A percentile compares a stretch with the other conserved stretches of the same genome.
These are phyloP conservation scores for Lipomyces lipofer DNA, from an alignment of 805 yeast genomes.

Conservation along the genomic window DNA sequence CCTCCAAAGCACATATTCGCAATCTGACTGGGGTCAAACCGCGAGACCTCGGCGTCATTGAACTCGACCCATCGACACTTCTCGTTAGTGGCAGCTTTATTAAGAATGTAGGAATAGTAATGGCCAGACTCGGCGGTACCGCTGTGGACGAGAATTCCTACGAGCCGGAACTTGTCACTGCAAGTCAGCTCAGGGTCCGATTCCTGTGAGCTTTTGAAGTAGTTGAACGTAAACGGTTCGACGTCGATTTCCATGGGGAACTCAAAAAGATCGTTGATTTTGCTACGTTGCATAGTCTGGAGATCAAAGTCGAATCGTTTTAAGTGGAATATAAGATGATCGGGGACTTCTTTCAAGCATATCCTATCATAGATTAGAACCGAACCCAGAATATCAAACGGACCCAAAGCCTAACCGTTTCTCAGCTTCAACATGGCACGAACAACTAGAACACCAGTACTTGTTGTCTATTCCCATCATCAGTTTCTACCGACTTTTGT, in stretches of 20 bases:
- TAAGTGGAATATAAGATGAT: conserved; percentile 26
- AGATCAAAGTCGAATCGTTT: conserved; percentile 30
- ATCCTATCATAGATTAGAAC: not conserved
- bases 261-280: conserved; percentile 26
- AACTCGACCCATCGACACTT: conserved; percentile 23
- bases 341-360: conserved; percentile 25
- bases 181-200: not conserved
- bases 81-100: conserved; percentile 3
- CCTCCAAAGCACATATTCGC: conserved; percentile 24
- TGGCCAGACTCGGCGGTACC: conserved; percentile 31
- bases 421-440: conserved; percentile 27
- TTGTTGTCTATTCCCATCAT: conserved; percentile 20
- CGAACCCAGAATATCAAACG: not conserved
- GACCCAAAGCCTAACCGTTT: not conserved
- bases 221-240: conserved; percentile 17
- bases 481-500: too few species aligned
- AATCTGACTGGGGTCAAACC: conserved; percentile 21
- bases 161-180: conserved; percentile 13
- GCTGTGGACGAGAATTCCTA: conserved; percentile 26
- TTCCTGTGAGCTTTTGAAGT: conserved; percentile 2
- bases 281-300: conserved; percentile 30
- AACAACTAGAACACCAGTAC: conserved; percentile 27
- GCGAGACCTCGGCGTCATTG: conserved; percentile 25
- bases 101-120: conserved; percentile 26
- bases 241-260: conserved; percentile 24